Percentiles rank a stretch among this genome's conserved stretches.
Conservation (phyloP, 257 asterid species). For the Henckelia pumila region DNA sequence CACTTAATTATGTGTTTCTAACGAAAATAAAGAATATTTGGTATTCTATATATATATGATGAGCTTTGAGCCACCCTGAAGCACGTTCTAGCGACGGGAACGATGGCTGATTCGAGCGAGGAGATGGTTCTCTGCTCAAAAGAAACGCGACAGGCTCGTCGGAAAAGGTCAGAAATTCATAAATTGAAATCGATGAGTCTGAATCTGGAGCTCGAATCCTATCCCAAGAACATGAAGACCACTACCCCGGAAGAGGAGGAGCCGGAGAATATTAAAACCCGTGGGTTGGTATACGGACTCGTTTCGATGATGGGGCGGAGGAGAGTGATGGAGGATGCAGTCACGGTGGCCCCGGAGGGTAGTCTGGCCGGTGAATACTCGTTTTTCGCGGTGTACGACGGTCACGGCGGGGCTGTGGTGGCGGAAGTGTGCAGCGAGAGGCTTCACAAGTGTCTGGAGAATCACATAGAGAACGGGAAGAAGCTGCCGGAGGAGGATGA, state of each 20-base stretch:
- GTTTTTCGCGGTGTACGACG: conserved; percentile 52
- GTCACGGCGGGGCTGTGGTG: conserved; percentile 48
- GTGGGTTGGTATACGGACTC: conserved; percentile 31
- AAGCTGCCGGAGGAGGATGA: neutral
- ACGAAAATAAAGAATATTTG: no score
- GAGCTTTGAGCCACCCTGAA: no score
- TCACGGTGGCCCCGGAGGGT: conserved; percentile 35
- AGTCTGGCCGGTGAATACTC: conserved; percentile 32
- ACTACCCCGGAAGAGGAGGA: neutral
- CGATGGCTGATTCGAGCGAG: neutral
- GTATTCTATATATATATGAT: no score
- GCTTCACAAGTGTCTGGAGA: conserved; percentile 40
- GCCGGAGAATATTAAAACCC: neutral
- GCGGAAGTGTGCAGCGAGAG: conserved; percentile 43
- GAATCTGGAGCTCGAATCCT: neutral
- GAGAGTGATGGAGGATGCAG: conserved; percentile 58
- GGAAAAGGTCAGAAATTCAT: neutral
- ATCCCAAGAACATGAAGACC: neutral
- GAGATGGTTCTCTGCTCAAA: neutral
- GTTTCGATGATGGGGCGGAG: conserved; percentile 55
- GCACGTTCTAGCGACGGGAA: neutral
- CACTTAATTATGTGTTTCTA: no score
- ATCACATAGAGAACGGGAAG: conserved; percentile 23
- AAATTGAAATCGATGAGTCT: neutral
- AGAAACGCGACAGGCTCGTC: conserved; percentile 16